Conservation (phyloP, 768 basidiomycete genomes). For the Serendipita sp. region DNA sequence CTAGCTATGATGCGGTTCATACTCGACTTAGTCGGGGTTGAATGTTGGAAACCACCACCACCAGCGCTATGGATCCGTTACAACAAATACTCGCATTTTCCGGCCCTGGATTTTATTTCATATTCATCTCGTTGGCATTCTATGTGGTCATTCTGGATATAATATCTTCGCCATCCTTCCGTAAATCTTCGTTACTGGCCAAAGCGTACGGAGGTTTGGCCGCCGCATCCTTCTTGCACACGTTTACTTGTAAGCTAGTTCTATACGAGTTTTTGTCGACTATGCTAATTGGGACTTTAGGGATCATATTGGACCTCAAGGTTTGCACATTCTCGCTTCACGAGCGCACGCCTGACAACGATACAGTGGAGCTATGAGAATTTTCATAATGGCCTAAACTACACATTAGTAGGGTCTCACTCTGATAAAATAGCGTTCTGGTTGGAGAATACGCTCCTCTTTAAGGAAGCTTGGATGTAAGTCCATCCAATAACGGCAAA, state of each 20-base stretch:
- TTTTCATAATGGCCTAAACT: neutral
- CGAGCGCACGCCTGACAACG: neutral
- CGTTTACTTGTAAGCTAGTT: constrained; percentile 35
- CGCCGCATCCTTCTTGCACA: constrained; percentile 25
- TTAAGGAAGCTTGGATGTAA: constrained; percentile 40
- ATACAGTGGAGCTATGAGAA: constrained; percentile 1
- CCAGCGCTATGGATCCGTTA: neutral
- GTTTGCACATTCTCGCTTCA: neutral
- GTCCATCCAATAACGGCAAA: constrained; percentile 15
- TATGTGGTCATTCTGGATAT: constrained; percentile 17
- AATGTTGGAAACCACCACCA: neutral
- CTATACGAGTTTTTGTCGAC: neutral
- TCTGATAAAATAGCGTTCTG: constrained; percentile 31
- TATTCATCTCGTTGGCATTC: constrained; percentile 20
- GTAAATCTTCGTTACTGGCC: neutral
- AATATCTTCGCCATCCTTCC: constrained; percentile 7
- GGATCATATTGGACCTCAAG: neutral
- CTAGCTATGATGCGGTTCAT: neutral
- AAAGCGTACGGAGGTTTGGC: constrained; percentile 23
- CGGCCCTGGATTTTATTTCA: constrained; percentile 22
- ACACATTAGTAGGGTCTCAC: constrained; percentile 6
- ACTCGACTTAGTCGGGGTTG: neutral
- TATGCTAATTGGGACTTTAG: neutral
- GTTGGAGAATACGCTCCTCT: constrained; percentile 39
- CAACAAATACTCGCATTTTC: neutral